Base-by-base conservation (phyloP, 2,329 filamentous ascomycete genomes). In the Aspergillus viridinutans region DNA sequence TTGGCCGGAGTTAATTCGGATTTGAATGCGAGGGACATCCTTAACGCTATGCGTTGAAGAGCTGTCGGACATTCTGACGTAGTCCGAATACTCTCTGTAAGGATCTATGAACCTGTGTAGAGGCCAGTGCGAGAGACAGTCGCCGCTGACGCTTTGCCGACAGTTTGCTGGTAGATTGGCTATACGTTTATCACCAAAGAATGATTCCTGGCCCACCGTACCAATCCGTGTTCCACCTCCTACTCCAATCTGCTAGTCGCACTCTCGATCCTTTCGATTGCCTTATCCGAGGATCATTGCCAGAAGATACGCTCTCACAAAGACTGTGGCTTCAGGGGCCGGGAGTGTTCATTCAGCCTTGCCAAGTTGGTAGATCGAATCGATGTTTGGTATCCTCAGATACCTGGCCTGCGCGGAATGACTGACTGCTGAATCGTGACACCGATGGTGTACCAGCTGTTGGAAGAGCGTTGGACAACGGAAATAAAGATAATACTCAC, bases 1-100 rank as follows among this genome's bases (percentile, higher is more conserved):
- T 61, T 77, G 79, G 49, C 81, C 84, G 26, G 84, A 86, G 67
- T 88, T 87, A 61, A 88, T 78, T 56, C 84, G 83, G 61, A 88
- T 78, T 56, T 84, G 83, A 58, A 88, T 83, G 62, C 87, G 85
- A 62, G 85, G 84, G 60, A 81, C 72, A 49, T 58, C 62, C 50
- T 52, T 65, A 58, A 42, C 59, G 49, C 35, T 61, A 48, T 29
- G 60, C 32, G 54, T 54, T 17, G 54, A 40, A 4, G 53, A 48
- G 20, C 49, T 49, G 17, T 57, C 52, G 54, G 55, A 49, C 62
- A 66, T 63, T 26, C 23, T 60, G 56, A 26, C n/a, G 38, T 40
- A 47, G 50, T 10, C 38, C 14, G 32, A 17, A 38, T 38, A 38
- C 32, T 38, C 32, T 35, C 32, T 35, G 5, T 35, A 17, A 17